Conservation (phyloP, 805 yeast genomes). For the Ogataea corticis region DNA sequence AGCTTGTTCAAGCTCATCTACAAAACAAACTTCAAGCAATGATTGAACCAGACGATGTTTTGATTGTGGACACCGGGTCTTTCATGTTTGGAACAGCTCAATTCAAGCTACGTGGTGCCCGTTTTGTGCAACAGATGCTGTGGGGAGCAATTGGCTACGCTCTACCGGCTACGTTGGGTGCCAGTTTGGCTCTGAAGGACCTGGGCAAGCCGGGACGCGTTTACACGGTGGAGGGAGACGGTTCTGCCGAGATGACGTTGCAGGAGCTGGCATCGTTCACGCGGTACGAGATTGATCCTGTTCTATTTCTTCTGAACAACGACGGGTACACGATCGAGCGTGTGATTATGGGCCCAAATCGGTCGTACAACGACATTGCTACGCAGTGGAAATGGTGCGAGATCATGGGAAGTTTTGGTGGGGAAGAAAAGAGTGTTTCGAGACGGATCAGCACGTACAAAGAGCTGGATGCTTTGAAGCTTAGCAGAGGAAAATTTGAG, state of each 20-base stretch:
- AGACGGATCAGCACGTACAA: constrained; percentile 38
- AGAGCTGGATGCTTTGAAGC: constrained; percentile 37
- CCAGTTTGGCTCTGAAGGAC: constrained; percentile 44
- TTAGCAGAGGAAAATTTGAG: constrained; percentile 40
- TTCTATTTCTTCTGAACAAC: constrained; percentile 47
- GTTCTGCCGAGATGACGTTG: constrained; percentile 55
- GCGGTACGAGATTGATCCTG: constrained; percentile 42
- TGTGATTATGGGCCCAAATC: constrained; percentile 48
- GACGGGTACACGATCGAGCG: constrained; percentile 55
- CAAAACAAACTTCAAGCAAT: constrained; percentile 36
- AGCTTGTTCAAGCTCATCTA: constrained; percentile 37
- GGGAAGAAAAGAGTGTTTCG: constrained; percentile 34
- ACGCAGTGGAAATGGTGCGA: constrained; percentile 66
- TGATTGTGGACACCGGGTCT: constrained; percentile 49
- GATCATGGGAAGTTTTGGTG: constrained; percentile 70
- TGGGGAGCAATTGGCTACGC: constrained; percentile 57
- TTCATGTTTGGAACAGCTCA: constrained; percentile 46
- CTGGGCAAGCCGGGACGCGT: constrained; percentile 40
- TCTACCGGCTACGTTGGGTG: constrained; percentile 52
- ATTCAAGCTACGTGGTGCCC: constrained; percentile 37
- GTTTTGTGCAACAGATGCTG: constrained; percentile 39
- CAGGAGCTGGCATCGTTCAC: constrained; percentile 48
- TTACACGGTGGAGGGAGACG: constrained; percentile 52
- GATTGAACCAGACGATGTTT: constrained; percentile 40
- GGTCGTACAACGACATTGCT: constrained; percentile 52